Evolutionary conservation across 2,329 filamentous ascomycete species (phyloP).

Genomic region (Colletotrichum musae): DNA sequence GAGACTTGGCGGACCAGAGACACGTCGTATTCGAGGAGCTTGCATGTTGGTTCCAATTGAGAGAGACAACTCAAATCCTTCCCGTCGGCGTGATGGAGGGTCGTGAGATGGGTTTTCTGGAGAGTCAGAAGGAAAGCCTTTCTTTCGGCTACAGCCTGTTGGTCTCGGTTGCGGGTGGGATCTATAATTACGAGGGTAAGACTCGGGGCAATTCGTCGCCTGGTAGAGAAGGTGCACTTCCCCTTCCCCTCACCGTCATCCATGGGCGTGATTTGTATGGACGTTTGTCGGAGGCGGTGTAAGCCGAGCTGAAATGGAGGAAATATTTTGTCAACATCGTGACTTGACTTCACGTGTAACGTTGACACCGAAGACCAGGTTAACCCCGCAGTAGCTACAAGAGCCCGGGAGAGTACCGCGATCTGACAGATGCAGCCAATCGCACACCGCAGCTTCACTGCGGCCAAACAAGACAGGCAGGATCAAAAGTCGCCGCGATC

Average conservation of each 20-base stretch:
- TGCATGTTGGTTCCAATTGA: background rate
- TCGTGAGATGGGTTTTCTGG: background rate
- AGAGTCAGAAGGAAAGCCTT: background rate
- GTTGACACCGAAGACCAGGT: background rate
- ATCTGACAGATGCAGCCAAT: no score
- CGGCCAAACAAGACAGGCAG: no score
- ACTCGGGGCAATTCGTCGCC: background rate
- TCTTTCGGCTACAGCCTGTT: no score
- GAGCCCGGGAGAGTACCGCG: no score
- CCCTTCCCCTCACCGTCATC: no score
- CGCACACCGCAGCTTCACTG: no score
- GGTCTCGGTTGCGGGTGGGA: background rate
- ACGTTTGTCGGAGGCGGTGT: background rate
- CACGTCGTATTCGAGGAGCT: background rate
- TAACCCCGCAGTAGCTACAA: no score
- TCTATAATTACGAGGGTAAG: conserved; percentile 18
- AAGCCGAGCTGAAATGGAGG: background rate
- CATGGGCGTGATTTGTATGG: background rate
- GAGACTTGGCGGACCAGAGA: background rate
- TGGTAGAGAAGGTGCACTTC: no score
- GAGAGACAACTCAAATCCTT: background rate
- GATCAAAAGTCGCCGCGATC: no score
- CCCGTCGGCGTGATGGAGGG: background rate
- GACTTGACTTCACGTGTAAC: background rate
- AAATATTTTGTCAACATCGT: background rate